Conservation (phyloP, 192 early-diverging fungal genomes). For the Coemansia sp. region DNA sequence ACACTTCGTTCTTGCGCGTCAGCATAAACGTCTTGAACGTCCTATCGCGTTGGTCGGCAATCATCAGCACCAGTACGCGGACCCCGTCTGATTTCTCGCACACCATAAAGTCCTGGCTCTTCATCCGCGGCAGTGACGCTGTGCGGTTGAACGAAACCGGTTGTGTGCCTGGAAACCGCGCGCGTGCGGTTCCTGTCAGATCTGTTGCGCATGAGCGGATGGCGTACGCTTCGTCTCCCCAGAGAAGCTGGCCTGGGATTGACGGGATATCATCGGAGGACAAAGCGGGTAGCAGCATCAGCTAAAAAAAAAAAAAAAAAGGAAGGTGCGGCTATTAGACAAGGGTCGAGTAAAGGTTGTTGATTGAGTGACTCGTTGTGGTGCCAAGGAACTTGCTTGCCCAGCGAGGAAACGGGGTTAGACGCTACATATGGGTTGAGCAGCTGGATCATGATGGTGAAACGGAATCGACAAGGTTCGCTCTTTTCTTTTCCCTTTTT, state of each 20-base stretch:
- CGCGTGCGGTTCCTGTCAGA: not conserved
- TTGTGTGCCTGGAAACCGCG: conserved; percentile 41
- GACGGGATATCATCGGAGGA: conserved; percentile 11
- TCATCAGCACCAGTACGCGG: conserved; percentile 59
- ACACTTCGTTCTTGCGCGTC: conserved; percentile 82
- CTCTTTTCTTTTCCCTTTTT: not conserved
- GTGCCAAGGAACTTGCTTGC: too few relatives aligned
- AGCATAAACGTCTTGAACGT: conserved; percentile 14
- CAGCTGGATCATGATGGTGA: too few relatives aligned
- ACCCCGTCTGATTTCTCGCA: conserved; percentile 84
- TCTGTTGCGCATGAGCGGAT: conserved; percentile 18
- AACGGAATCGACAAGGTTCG: too few relatives aligned
- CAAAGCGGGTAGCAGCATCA: not conserved
- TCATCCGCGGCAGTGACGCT: conserved; percentile 12
- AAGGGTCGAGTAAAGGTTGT: too few relatives aligned
- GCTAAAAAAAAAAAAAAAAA: too few relatives aligned
- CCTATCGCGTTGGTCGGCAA: not conserved
- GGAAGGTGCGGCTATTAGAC: too few relatives aligned
- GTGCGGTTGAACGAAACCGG: conserved; percentile 39
- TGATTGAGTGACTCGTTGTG: too few relatives aligned
- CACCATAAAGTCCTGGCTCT: conserved; percentile 60
- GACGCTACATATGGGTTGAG: too few relatives aligned
- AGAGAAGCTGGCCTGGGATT: conserved; percentile 22
- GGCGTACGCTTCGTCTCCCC: not conserved
- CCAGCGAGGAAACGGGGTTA: too few relatives aligned